Evolutionary conservation across 805 yeast species (phyloP), one percentile per base, ranked within the genome.

Genomic region (Spathaspora gorwiae): DNA sequence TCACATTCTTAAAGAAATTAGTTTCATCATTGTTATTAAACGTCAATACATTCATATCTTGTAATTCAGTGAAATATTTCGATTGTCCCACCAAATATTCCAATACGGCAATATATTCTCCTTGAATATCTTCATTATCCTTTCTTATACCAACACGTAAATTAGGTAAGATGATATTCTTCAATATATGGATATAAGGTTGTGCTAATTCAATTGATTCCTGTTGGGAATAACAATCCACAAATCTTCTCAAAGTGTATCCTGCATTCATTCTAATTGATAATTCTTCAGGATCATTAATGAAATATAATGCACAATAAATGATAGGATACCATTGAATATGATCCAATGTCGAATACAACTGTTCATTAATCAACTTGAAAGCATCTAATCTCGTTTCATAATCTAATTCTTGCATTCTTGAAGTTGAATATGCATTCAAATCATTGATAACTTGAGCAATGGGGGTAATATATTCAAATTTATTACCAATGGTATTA

Each of bases 261-360:
- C 87, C 65, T 2, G 96, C 87, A 56, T 87, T 87, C 0, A 87
- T 76, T 62, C 97, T 76, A 47, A 92, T 68, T 0, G 96, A 83
- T 40, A 85, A 70, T 62, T 92, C 99, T 11, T 80, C 83, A 33
- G 81, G 81, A 55, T 88, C 95, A 46, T 81, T 80, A 46, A 94
- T 77, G 59, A 79, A 87, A 57, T 68, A 89, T 35, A 94, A 70
- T 46, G 81, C 72, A 44, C 81, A 79, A 59, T 84, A 77, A 15
- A 94, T 46, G 3, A 94, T 55, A 2, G 97, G 97, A 8, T 78
- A 52, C 98, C 98, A 94, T 54, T 88, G 88, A 2, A 63, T 37
- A 0, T 77, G 68, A 0, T 77, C 57, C 2, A 86, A 64, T 0
- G 57, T 47, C 6, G 42, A 9, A 56, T 75, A 87, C 3, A 65